Percentiles rank a stretch among this genome's conserved stretches.
These are phyloP conservation scores for Pyricularia grisea DNA, from an alignment of 2,329 filamentous ascomycete species.

Conservation along the genomic window DNA sequence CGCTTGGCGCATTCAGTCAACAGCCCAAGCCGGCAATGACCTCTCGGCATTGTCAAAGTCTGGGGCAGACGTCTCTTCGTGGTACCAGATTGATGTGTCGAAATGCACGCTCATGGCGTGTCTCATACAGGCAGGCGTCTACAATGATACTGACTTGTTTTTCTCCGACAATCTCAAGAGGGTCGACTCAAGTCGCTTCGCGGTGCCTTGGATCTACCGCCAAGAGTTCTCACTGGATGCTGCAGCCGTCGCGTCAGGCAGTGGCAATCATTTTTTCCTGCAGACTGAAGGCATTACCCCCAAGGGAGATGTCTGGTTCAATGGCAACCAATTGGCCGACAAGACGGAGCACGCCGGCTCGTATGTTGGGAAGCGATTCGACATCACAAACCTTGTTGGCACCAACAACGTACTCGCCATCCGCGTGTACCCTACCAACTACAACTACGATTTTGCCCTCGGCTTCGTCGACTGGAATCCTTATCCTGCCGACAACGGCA, in stretches of 20 bases:
- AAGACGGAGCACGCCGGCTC: conserved; percentile 41
- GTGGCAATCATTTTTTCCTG: conserved; percentile 37
- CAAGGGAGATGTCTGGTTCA: conserved; percentile 50
- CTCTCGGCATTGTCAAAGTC: conserved; percentile 28
- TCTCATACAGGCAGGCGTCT: conserved; percentile 40
- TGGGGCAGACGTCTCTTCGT: conserved; percentile 35
- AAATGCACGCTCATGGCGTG: conserved; percentile 48
- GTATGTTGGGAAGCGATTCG: conserved; percentile 45
- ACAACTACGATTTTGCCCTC: conserved; percentile 47
- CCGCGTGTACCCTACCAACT: conserved; percentile 46
- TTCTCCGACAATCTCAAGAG: conserved; percentile 36
- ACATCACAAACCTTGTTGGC: conserved; percentile 35
- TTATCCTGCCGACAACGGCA: conserved; percentile 51
- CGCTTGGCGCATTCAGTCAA: conserved; percentile 40
- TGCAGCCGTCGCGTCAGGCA: conserved; percentile 6
- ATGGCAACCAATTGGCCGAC: conserved; percentile 41
- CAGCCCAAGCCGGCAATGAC: conserved; percentile 23
- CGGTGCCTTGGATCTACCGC: conserved; percentile 49
- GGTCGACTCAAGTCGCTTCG: conserved; percentile 36
- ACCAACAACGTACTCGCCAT: conserved; percentile 42
- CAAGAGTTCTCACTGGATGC: conserved; percentile 34
- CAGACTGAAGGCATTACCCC: conserved; percentile 51
- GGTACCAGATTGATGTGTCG: conserved; percentile 36
- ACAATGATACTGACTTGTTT: conserved; percentile 44
- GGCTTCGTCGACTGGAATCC: conserved; percentile 57